phyloP scores from a whole-genome alignment of 108 stramenopile species.

The Cyclotella sp. region DNA sequence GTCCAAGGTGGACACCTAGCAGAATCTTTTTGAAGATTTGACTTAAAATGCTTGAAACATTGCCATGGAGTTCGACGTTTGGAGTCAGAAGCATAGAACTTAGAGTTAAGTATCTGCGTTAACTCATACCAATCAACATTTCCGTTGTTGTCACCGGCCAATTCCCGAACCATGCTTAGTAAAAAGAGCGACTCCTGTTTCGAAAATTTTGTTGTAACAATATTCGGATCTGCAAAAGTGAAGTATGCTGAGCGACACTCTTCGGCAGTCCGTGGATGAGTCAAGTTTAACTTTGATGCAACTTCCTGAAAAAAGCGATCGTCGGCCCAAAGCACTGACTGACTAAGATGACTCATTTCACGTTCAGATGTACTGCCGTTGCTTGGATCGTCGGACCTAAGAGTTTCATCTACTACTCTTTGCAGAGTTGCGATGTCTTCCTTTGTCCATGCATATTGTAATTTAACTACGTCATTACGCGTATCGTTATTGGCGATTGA shows the following conservation, averaged over 20 bases:
- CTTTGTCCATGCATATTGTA: slow-evolving; percentile 29
- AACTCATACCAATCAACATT: slow-evolving; percentile 45
- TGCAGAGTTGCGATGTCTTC: slow-evolving; percentile 19
- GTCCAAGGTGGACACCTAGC: slow-evolving; percentile 50
- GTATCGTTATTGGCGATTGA: slow-evolving; percentile 6
- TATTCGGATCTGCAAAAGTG: slow-evolving; percentile 31
- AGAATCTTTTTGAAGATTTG: slow-evolving; percentile 38
- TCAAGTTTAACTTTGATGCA: slow-evolving; percentile 20
- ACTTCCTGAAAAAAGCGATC: slow-evolving; percentile 27
- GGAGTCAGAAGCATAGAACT: slow-evolving; percentile 14
- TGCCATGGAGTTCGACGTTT: slow-evolving; percentile 52
- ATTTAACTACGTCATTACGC: background rate
- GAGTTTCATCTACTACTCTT: slow-evolving; percentile 16
- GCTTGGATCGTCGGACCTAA: slow-evolving; percentile 6
- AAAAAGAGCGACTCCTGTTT: slow-evolving; percentile 52
- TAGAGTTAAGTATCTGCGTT: slow-evolving; percentile 28
- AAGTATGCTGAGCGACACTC: slow-evolving; percentile 36
- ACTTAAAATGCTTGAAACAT: slow-evolving; percentile 53
- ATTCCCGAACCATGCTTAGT: slow-evolving; percentile 22
- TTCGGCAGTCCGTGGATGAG: slow-evolving; percentile 28
- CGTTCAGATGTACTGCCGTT: slow-evolving; percentile 12
- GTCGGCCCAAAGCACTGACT: slow-evolving; percentile 5
- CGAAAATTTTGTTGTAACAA: slow-evolving; percentile 42
- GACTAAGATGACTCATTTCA: background rate
- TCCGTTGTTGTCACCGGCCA: slow-evolving; percentile 7